A percentile compares a stretch with the other conserved stretches of the same genome.
phyloP scores from a whole-genome alignment of 2,329 filamentous ascomycete species.

The Monosporascus cannonballus region DNA sequence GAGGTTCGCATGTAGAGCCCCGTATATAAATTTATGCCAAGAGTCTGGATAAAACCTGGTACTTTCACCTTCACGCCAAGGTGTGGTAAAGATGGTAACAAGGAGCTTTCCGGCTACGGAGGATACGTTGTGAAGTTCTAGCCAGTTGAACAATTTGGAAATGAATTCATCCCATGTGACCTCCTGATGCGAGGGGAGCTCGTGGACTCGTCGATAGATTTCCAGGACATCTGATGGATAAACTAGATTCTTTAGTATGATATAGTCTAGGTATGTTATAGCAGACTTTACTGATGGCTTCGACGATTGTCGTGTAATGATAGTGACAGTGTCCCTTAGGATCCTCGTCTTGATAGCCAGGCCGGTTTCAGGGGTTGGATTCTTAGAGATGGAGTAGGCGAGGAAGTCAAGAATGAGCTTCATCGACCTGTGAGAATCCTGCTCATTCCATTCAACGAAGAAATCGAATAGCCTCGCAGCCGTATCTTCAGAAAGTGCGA shows the following conservation, averaged over 20 bases:
- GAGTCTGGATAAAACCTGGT: conserved; percentile 31
- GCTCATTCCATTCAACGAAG: conserved; percentile 62
- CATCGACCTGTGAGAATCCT: conserved; percentile 58
- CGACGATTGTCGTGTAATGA: conserved; percentile 54
- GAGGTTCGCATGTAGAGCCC: conserved; percentile 41
- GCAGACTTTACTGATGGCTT: conserved; percentile 64
- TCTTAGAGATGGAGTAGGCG: conserved; percentile 42
- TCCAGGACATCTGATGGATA: conserved; percentile 38
- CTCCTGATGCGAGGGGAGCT: conserved; percentile 15
- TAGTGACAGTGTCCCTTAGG: conserved; percentile 47
- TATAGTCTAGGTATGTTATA: conserved; percentile 60
- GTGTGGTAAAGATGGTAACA: conserved; percentile 47
- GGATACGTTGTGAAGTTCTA: conserved; percentile 51
- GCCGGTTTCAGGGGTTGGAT: conserved; percentile 36
- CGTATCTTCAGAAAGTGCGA: conserved; percentile 46
- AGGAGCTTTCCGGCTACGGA: conserved; percentile 56
- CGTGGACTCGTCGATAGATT: conserved; percentile 32
- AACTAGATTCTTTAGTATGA: conserved; percentile 56
- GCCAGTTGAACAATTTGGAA: conserved; percentile 46
- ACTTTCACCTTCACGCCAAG: conserved; percentile 30
- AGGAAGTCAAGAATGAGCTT: conserved; percentile 55
- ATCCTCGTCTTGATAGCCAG: conserved; percentile 37
- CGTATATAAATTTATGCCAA: conserved; percentile 53
- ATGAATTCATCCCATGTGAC: conserved; percentile 46
- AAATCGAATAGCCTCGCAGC: conserved; percentile 50